Conservation (phyloP, 257 asterid species). For the Forsythia suspensa region DNA sequence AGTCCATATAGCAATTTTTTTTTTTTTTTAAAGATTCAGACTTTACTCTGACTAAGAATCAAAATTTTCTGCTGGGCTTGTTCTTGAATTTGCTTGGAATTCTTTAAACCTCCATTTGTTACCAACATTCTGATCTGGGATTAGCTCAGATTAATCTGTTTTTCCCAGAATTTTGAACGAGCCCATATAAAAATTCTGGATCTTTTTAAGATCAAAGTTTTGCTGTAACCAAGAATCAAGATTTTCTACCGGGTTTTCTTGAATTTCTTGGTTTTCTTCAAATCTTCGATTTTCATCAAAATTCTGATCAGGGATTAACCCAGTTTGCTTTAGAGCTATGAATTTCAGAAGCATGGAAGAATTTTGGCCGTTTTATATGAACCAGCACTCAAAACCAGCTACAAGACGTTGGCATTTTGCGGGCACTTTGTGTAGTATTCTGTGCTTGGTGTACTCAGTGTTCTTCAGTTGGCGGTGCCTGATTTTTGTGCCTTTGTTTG, state of each 20-base stretch:
- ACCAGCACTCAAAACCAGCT: constrained; percentile 78
- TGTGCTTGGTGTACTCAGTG: constrained; percentile 68
- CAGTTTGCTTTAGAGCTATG: constrained; percentile 38
- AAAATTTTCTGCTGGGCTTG: constrained; percentile 27
- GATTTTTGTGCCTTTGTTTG: constrained; percentile 69
- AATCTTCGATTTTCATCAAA: constrained; percentile 21
- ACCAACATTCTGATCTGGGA: constrained; percentile 33
- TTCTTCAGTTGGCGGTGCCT: constrained; percentile 75
- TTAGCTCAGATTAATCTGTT: constrained; percentile 16
- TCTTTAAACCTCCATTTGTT: constrained; percentile 18
- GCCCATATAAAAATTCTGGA: neutral
- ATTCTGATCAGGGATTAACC: constrained; percentile 32
- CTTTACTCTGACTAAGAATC: constrained; percentile 7
- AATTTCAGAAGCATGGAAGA: constrained; percentile 93
- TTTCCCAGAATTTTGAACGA: neutral
- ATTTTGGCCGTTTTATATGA: constrained; percentile 91
- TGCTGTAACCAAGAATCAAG: constrained; percentile 18
- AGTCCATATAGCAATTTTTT: neutral
- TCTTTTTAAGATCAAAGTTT: constrained; percentile 1
- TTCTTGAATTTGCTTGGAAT: constrained; percentile 2
- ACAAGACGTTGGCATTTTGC: constrained; percentile 96
- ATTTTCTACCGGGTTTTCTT: constrained; percentile 27
- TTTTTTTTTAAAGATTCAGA: neutral
- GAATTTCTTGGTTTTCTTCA: neutral
- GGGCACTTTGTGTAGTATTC: constrained; percentile 77